Percentiles rank a stretch among this genome's conserved stretches.
Evolutionary conservation across 2,329 filamentous ascomycete species (phyloP).

Genomic region (Beauveria sp.): DNA sequence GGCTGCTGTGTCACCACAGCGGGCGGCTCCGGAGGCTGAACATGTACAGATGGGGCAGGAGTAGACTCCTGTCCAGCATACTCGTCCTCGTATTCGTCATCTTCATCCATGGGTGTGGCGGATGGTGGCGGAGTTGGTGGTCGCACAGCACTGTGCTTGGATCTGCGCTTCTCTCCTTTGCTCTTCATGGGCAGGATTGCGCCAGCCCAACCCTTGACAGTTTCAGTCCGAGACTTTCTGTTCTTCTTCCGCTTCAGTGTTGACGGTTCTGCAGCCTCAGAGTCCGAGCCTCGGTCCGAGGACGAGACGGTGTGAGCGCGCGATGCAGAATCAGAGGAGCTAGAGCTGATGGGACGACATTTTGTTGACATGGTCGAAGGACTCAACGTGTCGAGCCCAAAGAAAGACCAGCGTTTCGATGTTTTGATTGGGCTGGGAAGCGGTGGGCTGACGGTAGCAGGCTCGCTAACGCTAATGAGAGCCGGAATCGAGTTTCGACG

Average conservation of each 20-base stretch:
- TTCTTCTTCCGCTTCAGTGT: constrained; percentile 20
- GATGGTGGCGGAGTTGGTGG: constrained; percentile 41
- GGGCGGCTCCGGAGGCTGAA: constrained; percentile 29
- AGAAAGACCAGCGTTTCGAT: constrained; percentile 55
- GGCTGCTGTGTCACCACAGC: constrained; percentile 23
- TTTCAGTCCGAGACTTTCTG: constrained; percentile 46
- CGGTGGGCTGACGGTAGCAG: constrained; percentile 25
- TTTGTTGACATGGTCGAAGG: constrained; percentile 39
- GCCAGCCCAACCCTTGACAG: constrained; percentile 67
- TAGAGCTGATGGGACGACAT: constrained; percentile 38
- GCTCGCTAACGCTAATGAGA: constrained; percentile 35
- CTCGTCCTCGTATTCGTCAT: constrained; percentile 23
- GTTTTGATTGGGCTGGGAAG: constrained; percentile 43
- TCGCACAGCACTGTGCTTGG: constrained; percentile 30
- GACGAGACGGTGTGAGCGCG: constrained; percentile 23
- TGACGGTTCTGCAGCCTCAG: constrained; percentile 17
- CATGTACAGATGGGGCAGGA: constrained; percentile 16
- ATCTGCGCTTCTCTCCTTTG: constrained; percentile 39
- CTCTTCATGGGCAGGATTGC: constrained; percentile 58
- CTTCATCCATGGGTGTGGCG: constrained; percentile 20
- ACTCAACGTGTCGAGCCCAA: constrained; percentile 49
- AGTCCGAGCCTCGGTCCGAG: constrained; percentile 29
- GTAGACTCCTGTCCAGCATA: constrained; percentile 9
- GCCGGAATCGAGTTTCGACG: constrained; percentile 54
- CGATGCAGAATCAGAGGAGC: constrained; percentile 33